Percentiles rank a stretch among this genome's conserved stretches.
Conservation (phyloP, 352 stramenopile genomes). For the Globisporangium barbulae region DNA sequence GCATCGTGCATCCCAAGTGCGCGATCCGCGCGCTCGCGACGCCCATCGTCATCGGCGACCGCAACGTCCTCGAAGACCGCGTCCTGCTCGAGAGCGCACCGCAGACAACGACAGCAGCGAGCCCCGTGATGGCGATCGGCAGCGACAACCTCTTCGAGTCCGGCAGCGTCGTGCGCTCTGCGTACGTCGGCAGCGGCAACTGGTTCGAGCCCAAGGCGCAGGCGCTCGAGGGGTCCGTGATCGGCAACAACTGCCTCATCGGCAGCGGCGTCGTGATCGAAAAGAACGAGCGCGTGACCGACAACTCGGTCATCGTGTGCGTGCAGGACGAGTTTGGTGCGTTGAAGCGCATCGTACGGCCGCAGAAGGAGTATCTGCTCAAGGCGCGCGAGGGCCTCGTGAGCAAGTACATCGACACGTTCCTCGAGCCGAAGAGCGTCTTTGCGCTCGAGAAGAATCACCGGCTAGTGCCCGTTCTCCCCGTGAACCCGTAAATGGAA, state of each 20-base stretch:
- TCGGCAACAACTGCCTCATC: constrained; percentile 81
- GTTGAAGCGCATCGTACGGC: constrained; percentile 38
- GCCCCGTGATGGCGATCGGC: constrained; percentile 48
- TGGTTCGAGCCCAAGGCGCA: constrained; percentile 74
- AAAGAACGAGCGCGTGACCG: constrained; percentile 49
- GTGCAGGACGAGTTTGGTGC: constrained; percentile 33
- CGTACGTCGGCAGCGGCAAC: constrained; percentile 57
- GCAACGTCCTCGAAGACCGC: constrained; percentile 72
- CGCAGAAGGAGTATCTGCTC: constrained; percentile 66
- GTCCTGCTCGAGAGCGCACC: constrained; percentile 30
- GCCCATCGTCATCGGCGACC: constrained; percentile 53
- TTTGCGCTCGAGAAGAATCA: constrained; percentile 82
- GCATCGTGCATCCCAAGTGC: constrained; percentile 48
- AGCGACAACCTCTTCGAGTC: constrained; percentile 78
- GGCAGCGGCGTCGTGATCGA: constrained; percentile 76
- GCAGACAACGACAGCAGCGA: constrained; percentile 6
- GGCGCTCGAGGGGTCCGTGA: constrained; percentile 45
- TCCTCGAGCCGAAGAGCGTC: constrained; percentile 64
- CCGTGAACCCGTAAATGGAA: neutral
- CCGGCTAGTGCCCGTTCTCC: constrained; percentile 36
- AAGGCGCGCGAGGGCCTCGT: constrained; percentile 51
- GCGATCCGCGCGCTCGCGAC: constrained; percentile 31
- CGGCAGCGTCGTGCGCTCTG: constrained; percentile 59
- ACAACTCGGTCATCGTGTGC: constrained; percentile 74
- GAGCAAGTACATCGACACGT: constrained; percentile 74